Evolutionary conservation across 805 yeast genomes (phyloP), one percentile per base, ranked within the genome.

Genomic region (Jamesozyma rosinii): DNA sequence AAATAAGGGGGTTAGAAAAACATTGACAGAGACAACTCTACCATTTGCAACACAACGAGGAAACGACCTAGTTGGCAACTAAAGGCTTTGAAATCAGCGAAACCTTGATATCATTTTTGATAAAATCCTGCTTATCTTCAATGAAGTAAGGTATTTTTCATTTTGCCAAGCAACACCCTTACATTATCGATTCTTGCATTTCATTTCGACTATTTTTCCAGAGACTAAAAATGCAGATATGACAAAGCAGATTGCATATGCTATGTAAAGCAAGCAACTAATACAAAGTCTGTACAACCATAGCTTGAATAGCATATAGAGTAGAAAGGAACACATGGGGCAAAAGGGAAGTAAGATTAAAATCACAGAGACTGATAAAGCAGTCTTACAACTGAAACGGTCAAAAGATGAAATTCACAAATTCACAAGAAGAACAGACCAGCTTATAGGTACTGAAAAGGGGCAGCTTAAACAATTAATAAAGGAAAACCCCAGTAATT

Each of bases 331-430:
- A 13, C 11, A 6, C 3, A 65, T 65, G 70, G 70, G 70, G 10
- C 68, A 65, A 35, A 54, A 55, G 35, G 43, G 57, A 15, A 68
- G 76, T 18, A 71, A 74, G 41, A 75, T 78, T 1, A 79, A 76
- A 56, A 78, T 90, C 17, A 86, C 95, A 5, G 71, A 80, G 31
- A 89, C 88, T 52, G 98, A 92, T 57, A 76, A 71, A 55, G 96
- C 97, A 0, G 75, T 92, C 10, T 71, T 87, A 49, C 92, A 89
- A 57, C 70, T 92, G 52, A 92, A 92, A 59, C 68, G 83, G 32
- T 97, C 94, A 53, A 70, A 96, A 47, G 98, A 92, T 63, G 81
- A 81, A 49, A 71, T 92, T 19, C 76, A 76, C 51, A 84, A 82
- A 60, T 84, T 88, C 49, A 64, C 69, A 11, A 60, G 58, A 37